These are phyloP conservation scores for Silene latifolia DNA, from an alignment of 148 eudicot genomes.

Conservation along the genomic window DNA sequence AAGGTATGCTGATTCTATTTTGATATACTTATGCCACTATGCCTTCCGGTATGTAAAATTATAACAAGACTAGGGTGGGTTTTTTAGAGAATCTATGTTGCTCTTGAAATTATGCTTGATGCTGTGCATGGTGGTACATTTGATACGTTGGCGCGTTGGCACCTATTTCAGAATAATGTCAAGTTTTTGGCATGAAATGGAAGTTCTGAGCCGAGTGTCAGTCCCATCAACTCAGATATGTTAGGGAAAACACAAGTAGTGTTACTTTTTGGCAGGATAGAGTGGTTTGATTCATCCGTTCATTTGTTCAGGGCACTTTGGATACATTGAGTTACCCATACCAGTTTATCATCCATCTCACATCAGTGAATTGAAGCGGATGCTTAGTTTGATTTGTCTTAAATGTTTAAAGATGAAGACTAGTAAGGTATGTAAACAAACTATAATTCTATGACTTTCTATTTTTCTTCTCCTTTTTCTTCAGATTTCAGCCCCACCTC, in stretches of 20 bases:
- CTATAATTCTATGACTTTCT: background rate
- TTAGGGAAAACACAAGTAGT: background rate
- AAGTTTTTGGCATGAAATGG: background rate
- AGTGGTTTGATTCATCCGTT: background rate
- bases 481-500: background rate
- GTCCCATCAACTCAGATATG: background rate
- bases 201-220: background rate
- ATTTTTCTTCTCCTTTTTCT: background rate
- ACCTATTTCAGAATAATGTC: background rate
- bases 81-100: background rate
- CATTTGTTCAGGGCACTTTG: conserved; percentile 63
- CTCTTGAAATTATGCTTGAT: background rate
- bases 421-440: conserved; percentile 44
- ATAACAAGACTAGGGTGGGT: background rate
- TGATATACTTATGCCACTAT: background rate
- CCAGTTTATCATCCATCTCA: conserved; percentile 86
- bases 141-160: background rate
- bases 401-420: conserved; percentile 67
- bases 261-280: background rate
- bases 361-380: conserved; percentile 53
- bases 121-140: background rate
- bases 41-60: background rate
- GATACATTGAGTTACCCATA: conserved; percentile 67
- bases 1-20: conserved; percentile 47
- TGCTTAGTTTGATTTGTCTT: conserved; percentile 55